A percentile compares a stretch with the other conserved stretches of the same genome.
Evolutionary conservation across 2,329 filamentous ascomycete species (phyloP).

Genomic region (Colletotrichum sidae): DNA sequence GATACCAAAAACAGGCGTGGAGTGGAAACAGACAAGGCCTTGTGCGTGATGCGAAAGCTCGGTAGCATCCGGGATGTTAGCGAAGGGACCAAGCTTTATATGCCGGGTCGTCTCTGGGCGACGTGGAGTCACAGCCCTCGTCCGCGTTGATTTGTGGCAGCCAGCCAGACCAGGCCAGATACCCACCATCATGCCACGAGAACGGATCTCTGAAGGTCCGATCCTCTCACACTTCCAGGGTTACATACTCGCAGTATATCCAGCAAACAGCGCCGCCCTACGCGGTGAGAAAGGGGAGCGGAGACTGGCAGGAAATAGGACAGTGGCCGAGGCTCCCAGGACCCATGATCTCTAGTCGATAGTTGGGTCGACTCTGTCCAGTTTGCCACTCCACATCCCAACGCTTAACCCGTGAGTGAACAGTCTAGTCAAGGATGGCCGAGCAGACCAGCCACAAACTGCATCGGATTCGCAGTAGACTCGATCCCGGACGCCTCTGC

Average conservation of each 20-base stretch:
- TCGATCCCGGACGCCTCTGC: neutral
- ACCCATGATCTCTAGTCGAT: slow-evolving; percentile 8
- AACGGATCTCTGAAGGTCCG: slow-evolving; percentile 1
- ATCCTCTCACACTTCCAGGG: neutral
- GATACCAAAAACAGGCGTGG: neutral
- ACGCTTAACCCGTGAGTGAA: slow-evolving; percentile 1
- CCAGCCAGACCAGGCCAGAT: slow-evolving; percentile 10
- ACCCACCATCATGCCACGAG: slow-evolving; percentile 5
- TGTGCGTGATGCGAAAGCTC: neutral
- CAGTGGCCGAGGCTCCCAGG: slow-evolving; percentile 2
- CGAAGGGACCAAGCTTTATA: slow-evolving; percentile 13
- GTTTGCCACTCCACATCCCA: slow-evolving; percentile 11
- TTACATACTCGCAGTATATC: neutral
- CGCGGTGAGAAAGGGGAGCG: neutral
- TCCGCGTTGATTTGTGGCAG: neutral
- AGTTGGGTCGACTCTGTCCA: slow-evolving; percentile 7
- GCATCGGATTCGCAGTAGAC: slow-evolving; percentile 3
- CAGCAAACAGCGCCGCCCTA: neutral
- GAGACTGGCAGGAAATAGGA: neutral
- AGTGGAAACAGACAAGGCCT: neutral
- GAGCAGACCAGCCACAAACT: slow-evolving; percentile 7
- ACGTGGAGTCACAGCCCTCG: neutral
- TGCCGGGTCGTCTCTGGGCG: slow-evolving; percentile 1
- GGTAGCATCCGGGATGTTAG: slow-evolving; percentile 3
- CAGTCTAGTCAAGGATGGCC: slow-evolving; percentile 1